Evolutionary conservation across 148 eudicot genomes (phyloP), one percentile per base, ranked within the genome.

Genomic region (Oxyria digyna): DNA sequence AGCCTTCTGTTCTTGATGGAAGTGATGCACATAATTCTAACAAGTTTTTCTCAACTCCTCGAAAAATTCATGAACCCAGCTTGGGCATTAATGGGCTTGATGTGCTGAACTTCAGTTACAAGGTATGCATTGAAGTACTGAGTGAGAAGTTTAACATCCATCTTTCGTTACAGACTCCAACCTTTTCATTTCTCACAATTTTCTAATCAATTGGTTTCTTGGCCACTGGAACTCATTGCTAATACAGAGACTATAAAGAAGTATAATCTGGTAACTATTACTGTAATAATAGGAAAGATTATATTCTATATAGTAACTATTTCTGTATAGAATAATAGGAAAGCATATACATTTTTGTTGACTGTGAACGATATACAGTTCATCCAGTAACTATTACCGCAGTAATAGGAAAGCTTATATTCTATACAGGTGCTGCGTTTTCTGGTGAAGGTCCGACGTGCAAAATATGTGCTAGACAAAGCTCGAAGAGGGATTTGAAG

Each of bases 401-500:
- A n/a, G n/a, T n/a, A n/a, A n/a, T n/a, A n/a, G n/a, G n/a, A n/a
- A n/a, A n/a, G n/a, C n/a, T n/a, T n/a, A n/a, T 62, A 4, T 50
- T 68, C 68, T 52, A 45, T 78, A 75, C 79, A 94, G 99, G 99
- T 90, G 75, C 90, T 94, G 99, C 82, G 74, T 74, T 94, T 94
- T 77, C 80, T 94, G 81, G 70, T 94, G 79, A 94, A 88, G 81
- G 90, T 94, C 54, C 88, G 83, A 80, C 96, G 87, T 71, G 99
- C 96, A 67, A 94, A 94, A 79, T 94, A 82, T 79, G 99, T 87
- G 21, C 91, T 94, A 65, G 98, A 94, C 74, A 90, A 94, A 81
- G 85, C 88, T 83, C 91, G 99, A 69, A 83, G 89, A 72, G 85
- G 92, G 97, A 90, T 90, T 80, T 94, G 99, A 94, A 94, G 97